A percentile compares a stretch with the other conserved stretches of the same genome.
phyloP scores from a whole-genome alignment of 2,329 filamentous ascomycete species.

The Aspergillus ibericus region DNA sequence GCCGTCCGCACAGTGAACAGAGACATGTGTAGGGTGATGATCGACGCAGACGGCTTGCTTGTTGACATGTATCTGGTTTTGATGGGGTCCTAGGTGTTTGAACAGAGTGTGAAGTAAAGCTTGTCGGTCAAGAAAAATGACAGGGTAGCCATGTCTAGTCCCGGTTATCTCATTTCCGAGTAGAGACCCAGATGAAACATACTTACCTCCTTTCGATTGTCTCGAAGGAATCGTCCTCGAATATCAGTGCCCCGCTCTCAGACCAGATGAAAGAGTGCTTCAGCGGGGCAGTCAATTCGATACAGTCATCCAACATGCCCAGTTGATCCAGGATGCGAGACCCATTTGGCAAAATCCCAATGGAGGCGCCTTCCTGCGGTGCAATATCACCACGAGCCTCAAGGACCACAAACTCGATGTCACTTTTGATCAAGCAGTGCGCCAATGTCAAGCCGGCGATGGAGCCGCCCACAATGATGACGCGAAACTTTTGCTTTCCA shows the following conservation, averaged over 20 bases:
- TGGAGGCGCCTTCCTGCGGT: not conserved
- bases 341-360: not conserved
- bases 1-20: not conserved
- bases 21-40: not conserved
- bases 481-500: not conserved
- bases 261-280: not conserved
- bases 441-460: not conserved
- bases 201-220: not conserved
- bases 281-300: conserved; percentile 14
- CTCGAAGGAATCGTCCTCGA: not conserved
- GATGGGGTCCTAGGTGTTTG: not conserved
- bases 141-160: conserved; percentile 8
- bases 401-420: not conserved
- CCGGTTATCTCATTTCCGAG: not conserved
- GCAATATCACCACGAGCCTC: not conserved
- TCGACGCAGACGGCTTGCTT: not conserved
- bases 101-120: conserved; percentile 8
- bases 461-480: not conserved
- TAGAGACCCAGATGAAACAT: not conserved
- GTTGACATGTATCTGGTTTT: not conserved
- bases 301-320: not conserved
- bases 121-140: conserved; percentile 12
- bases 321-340: not conserved
- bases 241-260: not conserved
- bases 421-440: not conserved